Percentiles rank a stretch among this genome's conserved stretches.
phyloP scores from a whole-genome alignment of 345 rosid species.

The Fremontodendron californicum region DNA sequence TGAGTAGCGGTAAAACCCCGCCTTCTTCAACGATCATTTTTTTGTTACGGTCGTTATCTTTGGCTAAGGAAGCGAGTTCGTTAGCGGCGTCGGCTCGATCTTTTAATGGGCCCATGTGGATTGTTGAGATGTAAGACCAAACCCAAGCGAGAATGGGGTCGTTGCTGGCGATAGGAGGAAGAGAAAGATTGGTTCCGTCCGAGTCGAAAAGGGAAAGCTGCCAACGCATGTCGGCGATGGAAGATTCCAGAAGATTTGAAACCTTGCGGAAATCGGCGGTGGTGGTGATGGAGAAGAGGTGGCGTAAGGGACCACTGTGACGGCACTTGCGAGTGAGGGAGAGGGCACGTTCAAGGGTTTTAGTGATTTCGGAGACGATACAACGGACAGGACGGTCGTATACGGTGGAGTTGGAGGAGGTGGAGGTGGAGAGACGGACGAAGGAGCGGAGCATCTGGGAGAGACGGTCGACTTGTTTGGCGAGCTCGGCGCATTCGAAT shows the following conservation, averaged over 20 bases:
- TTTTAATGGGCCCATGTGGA: conserved; percentile 47
- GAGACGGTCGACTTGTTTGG: conserved; percentile 42
- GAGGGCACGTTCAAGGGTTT: conserved; percentile 53
- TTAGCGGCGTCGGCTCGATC: conserved; percentile 51
- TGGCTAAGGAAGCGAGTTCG: conserved; percentile 46
- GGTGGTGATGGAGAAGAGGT: conserved; percentile 55
- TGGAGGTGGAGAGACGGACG: conserved; percentile 38
- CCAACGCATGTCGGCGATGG: conserved; percentile 62
- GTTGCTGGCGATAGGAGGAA: conserved; percentile 62
- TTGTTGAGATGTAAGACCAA: conserved; percentile 46
- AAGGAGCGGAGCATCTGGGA: conserved; percentile 51
- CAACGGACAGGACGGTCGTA: conserved; percentile 61
- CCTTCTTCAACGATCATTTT: conserved; percentile 60
- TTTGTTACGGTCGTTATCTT: conserved; percentile 53
- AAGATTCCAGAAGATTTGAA: conserved; percentile 41
- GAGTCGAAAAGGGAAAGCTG: conserved; percentile 44
- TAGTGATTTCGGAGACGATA: conserved; percentile 45
- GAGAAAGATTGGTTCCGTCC: conserved; percentile 36
- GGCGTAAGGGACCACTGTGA: conserved; percentile 48
- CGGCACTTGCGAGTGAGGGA: conserved; percentile 53
- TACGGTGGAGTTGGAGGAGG: conserved; percentile 34
- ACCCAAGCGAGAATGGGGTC: conserved; percentile 74
- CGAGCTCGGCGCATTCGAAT: conserved; percentile 43
- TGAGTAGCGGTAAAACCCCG: conserved; percentile 45
- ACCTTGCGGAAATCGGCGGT: conserved; percentile 54